Evolutionary conservation across 164 flowering plant genomes (phyloP).

Genomic region (Brasenia schreberi): DNA sequence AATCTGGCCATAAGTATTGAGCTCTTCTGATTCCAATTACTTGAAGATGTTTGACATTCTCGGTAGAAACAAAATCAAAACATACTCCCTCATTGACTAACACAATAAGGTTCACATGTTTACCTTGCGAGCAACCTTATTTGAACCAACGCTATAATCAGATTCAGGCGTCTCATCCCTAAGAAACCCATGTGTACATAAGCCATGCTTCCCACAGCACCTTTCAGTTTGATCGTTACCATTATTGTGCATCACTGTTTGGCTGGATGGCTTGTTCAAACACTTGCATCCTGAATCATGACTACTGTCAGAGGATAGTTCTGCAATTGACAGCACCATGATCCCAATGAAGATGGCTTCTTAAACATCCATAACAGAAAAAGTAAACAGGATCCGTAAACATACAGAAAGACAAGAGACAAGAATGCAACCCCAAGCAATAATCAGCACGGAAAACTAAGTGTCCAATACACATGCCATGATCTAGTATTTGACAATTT

Average conservation of each 20-base stretch:
- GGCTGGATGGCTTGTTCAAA: constrained; percentile 12
- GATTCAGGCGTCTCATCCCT: constrained; percentile 40
- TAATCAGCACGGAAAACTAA: too few species aligned
- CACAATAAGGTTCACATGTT: too few species aligned
- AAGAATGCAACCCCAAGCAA: too few species aligned
- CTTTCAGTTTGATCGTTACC: constrained; percentile 25
- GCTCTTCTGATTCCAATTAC: too few species aligned
- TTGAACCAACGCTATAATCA: constrained; percentile 10
- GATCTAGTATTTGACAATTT: too few species aligned
- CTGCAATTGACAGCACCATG: constrained; percentile 19
- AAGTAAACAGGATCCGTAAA: too few species aligned
- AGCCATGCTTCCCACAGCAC: constrained; percentile 51
- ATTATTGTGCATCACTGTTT: constrained; percentile 8
- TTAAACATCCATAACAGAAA: neutral
- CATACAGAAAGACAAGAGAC: too few species aligned
- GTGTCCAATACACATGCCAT: too few species aligned
- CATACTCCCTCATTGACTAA: too few species aligned
- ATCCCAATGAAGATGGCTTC: neutral
- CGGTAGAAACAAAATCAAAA: too few species aligned
- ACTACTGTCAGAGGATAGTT: constrained; percentile 17
- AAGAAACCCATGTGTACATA: constrained; percentile 86
- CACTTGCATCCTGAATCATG: constrained; percentile 15
- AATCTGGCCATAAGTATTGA: too few species aligned
- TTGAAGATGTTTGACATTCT: too few species aligned
- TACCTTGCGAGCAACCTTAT: constrained; percentile 45